Percentiles rank a stretch among this genome's conserved stretches.
These are phyloP conservation scores for Cytospora leucostoma DNA, from an alignment of 2,329 filamentous ascomycete species.

Conservation along the genomic window DNA sequence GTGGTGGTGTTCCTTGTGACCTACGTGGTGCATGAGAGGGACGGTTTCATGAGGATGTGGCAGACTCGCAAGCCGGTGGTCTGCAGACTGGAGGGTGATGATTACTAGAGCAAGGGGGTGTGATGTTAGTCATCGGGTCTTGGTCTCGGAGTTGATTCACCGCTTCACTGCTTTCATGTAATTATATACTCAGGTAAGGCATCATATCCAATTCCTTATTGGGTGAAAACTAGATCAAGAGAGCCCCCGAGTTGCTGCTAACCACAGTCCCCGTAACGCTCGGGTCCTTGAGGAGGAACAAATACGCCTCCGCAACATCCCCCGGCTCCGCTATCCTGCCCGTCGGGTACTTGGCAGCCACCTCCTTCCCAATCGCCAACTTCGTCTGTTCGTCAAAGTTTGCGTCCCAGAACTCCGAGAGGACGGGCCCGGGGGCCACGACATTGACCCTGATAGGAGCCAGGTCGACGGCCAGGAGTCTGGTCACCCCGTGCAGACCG, in stretches of 20 bases:
- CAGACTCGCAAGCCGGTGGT: not conserved
- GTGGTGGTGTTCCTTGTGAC: slow-evolving; percentile 19
- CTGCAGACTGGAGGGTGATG: not conserved
- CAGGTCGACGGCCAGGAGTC: slow-evolving; percentile 62
- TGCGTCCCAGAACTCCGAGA: slow-evolving; percentile 47
- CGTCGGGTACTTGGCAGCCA: slow-evolving; percentile 29
- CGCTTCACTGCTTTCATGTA: too few relatives aligned
- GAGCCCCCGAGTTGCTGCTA: slow-evolving; percentile 29
- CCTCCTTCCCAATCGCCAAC: slow-evolving; percentile 29
- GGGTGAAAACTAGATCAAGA: slow-evolving; percentile 25
- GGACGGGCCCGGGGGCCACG: slow-evolving; percentile 56
- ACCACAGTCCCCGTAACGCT: slow-evolving; percentile 34
- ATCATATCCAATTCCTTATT: not conserved
- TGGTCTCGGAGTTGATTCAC: not conserved
- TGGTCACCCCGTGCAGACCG: slow-evolving; percentile 54
- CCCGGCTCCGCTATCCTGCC: slow-evolving; percentile 30
- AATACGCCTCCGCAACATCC: slow-evolving; percentile 36
- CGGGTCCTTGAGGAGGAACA: slow-evolving; percentile 36
- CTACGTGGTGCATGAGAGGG: slow-evolving; percentile 21
- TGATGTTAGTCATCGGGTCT: not conserved
- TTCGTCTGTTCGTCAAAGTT: slow-evolving; percentile 29
- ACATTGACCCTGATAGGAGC: slow-evolving; percentile 65
- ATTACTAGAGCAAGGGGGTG: not conserved
- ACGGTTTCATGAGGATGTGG: slow-evolving; percentile 14
- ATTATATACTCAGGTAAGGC: not conserved